These are phyloP conservation scores for Hymenoscyphus fraxineus DNA, from an alignment of 2,329 filamentous ascomycete genomes.

Conservation along the genomic window DNA sequence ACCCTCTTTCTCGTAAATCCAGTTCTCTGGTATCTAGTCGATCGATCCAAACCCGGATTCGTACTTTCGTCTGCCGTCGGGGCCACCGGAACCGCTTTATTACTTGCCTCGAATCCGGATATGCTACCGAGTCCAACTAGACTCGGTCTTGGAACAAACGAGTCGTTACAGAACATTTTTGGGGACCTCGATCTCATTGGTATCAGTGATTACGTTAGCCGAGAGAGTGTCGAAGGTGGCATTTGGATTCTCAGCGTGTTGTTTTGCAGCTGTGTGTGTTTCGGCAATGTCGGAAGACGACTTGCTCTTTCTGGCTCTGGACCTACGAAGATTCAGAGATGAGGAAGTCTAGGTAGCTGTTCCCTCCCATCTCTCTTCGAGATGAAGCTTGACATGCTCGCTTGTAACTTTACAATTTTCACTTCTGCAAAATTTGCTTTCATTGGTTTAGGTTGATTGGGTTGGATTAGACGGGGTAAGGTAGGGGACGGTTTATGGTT, in stretches of 20 bases:
- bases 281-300: conserved; percentile 88
- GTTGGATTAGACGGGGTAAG: no score
- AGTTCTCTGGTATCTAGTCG: conserved; percentile 92
- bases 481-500: no score
- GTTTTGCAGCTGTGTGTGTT: conserved; percentile 92
- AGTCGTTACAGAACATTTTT: conserved; percentile 14
- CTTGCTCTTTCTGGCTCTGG: conserved; percentile 46
- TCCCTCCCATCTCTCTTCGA: no score
- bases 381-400: no score
- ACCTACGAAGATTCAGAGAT: background rate
- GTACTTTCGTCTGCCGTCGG: conserved; percentile 73
- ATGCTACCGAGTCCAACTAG: conserved; percentile 66
- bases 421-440: no score
- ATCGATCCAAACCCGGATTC: conserved; percentile 82
- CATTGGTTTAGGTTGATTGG: no score
- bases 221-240: conserved; percentile 65
- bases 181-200: conserved; percentile 14
- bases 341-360: background rate
- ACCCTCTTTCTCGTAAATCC: conserved; percentile 90
- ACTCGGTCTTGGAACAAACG: conserved; percentile 16
- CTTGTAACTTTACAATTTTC: no score
- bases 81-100: conserved; percentile 65
- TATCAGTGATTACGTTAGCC: conserved; percentile 53
- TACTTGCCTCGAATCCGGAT: conserved; percentile 73
- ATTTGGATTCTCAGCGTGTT: conserved; percentile 92